A percentile compares a stretch with the other conserved stretches of the same genome.
Conservation (phyloP, 2,329 filamentous ascomycete species). For the Dactylonectria macrodidyma region DNA sequence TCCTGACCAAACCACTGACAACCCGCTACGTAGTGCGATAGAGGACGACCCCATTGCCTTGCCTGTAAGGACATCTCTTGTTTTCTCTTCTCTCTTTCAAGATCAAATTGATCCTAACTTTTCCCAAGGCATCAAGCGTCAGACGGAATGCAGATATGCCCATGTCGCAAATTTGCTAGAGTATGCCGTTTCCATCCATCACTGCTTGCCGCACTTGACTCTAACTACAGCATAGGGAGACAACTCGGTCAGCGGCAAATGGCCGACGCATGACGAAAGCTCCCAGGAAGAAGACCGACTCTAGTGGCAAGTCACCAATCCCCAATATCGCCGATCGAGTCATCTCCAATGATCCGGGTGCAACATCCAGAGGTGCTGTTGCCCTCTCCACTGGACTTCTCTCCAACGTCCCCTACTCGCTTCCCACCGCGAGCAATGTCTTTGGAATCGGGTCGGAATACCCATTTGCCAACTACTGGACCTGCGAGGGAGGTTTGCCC, state of each 20-base stretch:
- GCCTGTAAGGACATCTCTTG: slow-evolving; percentile 65
- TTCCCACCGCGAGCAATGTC: slow-evolving; percentile 80
- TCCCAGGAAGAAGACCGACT: slow-evolving; percentile 66
- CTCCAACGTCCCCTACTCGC: slow-evolving; percentile 81
- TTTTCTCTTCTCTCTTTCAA: background rate
- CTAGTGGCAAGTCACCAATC: slow-evolving; percentile 57
- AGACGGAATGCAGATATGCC: slow-evolving; percentile 83
- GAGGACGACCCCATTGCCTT: slow-evolving; percentile 78
- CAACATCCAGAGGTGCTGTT: slow-evolving; percentile 64
- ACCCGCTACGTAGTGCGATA: slow-evolving; percentile 74
- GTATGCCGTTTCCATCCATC: slow-evolving; percentile 60
- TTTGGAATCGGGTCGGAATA: slow-evolving; percentile 87
- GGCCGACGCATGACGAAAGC: slow-evolving; percentile 71
- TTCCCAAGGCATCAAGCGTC: slow-evolving; percentile 78
- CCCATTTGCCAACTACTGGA: slow-evolving; percentile 90
- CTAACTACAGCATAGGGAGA: slow-evolving; percentile 63
- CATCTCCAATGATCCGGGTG: slow-evolving; percentile 60
- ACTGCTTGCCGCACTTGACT: slow-evolving; percentile 23
- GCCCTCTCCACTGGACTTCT: slow-evolving; percentile 74
- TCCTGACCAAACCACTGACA: slow-evolving; percentile 25
- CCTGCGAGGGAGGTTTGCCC: slow-evolving; percentile 79
- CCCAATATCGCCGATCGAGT: slow-evolving; percentile 72
- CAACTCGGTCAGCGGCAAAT: slow-evolving; percentile 67
- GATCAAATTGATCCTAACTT: slow-evolving; percentile 34
- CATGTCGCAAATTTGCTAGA: slow-evolving; percentile 83